These are phyloP conservation scores for Penicillium sp. DNA, from an alignment of 2,329 filamentous ascomycete species.

Conservation along the genomic window DNA sequence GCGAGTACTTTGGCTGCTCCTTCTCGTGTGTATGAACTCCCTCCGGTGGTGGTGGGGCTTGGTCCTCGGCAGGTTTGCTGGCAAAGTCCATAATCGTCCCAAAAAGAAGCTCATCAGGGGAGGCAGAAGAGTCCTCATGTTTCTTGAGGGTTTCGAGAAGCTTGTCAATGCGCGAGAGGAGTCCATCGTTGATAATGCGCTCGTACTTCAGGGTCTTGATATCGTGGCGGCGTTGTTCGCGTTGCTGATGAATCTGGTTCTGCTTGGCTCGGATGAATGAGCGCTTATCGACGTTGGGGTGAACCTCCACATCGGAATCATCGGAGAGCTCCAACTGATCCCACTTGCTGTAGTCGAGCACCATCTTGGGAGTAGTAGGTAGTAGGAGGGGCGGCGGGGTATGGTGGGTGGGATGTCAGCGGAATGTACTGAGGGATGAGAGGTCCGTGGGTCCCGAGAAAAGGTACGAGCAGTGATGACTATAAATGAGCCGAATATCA, in stretches of 20 bases:
- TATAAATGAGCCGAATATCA: neutral
- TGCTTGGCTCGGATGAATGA: constrained; percentile 99
- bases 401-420: constrained; percentile 23
- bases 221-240: constrained; percentile 80
- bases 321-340: constrained; percentile 94
- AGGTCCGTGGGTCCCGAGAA: neutral
- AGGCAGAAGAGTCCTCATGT: constrained; percentile 68
- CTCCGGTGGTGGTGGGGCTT: constrained; percentile 74
- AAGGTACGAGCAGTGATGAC: too few relatives aligned
- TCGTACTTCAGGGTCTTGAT: constrained; percentile 91
- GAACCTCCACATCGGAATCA: constrained; percentile 96
- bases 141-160: constrained; percentile 76
- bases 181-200: constrained; percentile 86
- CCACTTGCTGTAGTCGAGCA: constrained; percentile 68
- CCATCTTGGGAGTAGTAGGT: constrained; percentile 42
- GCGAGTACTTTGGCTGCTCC: constrained; percentile 82
- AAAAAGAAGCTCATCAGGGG: constrained; percentile 83
- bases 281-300: constrained; percentile 97
- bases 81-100: constrained; percentile 84
- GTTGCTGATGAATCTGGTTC: constrained; percentile 92
- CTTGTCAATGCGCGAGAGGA: constrained; percentile 79
- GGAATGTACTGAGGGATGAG: constrained; percentile 19
- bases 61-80: constrained; percentile 70
- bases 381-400: constrained; percentile 19
- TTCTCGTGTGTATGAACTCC: constrained; percentile 77